Percentiles rank a stretch among this genome's conserved stretches.
phyloP scores from a whole-genome alignment of 441 rosid species.

The Pelargonium citronellum region DNA sequence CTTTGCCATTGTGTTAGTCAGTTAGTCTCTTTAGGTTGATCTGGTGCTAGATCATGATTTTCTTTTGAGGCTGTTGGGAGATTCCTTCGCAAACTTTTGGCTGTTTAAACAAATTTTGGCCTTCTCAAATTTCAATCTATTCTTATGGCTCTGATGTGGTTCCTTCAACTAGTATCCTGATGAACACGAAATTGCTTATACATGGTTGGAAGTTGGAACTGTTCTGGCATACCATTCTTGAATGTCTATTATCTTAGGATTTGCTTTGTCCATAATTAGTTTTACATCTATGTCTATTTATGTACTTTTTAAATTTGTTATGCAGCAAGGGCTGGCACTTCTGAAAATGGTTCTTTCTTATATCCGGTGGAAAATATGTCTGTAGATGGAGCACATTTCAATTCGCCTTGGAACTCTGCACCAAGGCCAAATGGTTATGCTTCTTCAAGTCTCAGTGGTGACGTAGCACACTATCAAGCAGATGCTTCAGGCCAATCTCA shows the following conservation, averaged over 20 bases:
- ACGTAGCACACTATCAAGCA: conserved; percentile 48
- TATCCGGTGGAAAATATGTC: conserved; percentile 50
- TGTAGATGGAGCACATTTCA: conserved; percentile 45
- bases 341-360: conserved; percentile 47
- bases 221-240: too few species aligned
- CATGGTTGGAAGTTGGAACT: background rate
- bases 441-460: conserved; percentile 41
- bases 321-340: conserved; percentile 50
- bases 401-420: conserved; percentile 60
- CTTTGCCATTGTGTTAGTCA: background rate
- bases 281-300: too few species aligned
- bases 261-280: too few species aligned
- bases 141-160: background rate
- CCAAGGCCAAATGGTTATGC: conserved; percentile 49
- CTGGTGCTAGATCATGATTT: too few species aligned
- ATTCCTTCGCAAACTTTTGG: background rate
- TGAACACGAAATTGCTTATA: background rate
- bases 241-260: too few species aligned
- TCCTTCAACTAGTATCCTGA: background rate
- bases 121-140: background rate
- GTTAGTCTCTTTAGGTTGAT: background rate
- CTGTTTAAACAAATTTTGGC: background rate
- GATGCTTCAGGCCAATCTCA: conserved; percentile 48
- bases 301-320: background rate
- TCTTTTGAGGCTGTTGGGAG: background rate